Evolutionary conservation across 2,329 filamentous ascomycete species (phyloP), one percentile per base, ranked within the genome.

Genomic region (Arthroderma sp.): DNA sequence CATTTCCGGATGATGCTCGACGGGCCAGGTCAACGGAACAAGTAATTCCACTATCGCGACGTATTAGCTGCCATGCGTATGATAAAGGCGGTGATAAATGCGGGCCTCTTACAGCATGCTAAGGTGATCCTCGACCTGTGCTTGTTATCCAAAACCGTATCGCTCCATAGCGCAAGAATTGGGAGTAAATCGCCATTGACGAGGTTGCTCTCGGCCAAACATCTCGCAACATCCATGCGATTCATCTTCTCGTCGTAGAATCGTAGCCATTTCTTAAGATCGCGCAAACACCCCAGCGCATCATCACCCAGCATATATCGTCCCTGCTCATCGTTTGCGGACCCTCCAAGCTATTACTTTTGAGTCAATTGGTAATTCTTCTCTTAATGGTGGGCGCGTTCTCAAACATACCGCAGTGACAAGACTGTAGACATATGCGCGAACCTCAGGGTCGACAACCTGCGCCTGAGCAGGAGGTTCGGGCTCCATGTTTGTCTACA

Each of bases 161-260:
- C 82, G 43, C 82, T 76, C 85, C 86, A 94, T 48, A 78, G 69
- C 6, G 86, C 81, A 22, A 98, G 72, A 51, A 98, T 96, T 45
- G 89, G 86, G 46, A 96, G 70, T 45, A 98, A 67, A 63, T 98
- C 91, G 42, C 86, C 85, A 58, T 82, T 82, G 46, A 96, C 77
- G n/a, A 98, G 66, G 58, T 95, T 95, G 38, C 87, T 83, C 63
- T 96, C 87, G 58, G 86, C 82, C 53, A 96, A 72, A 62, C 87
- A 95, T 66, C 91, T 77, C 49, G 89, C 88, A 48, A 98, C 91
- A 60, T 98, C 91, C 72, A 94, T 83, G 53, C 89, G 82, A 60
- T 94, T 93, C 52, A 82, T 79, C 62, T 93, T 93, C 60, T 94
- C 85, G 63, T 95, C 88, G 71, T 91, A 91, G 51, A 94, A 78